Evolutionary conservation across 164 flowering plant genomes (phyloP), one percentile per base, ranked within the genome.

Genomic region (Akebia trifoliata): DNA sequence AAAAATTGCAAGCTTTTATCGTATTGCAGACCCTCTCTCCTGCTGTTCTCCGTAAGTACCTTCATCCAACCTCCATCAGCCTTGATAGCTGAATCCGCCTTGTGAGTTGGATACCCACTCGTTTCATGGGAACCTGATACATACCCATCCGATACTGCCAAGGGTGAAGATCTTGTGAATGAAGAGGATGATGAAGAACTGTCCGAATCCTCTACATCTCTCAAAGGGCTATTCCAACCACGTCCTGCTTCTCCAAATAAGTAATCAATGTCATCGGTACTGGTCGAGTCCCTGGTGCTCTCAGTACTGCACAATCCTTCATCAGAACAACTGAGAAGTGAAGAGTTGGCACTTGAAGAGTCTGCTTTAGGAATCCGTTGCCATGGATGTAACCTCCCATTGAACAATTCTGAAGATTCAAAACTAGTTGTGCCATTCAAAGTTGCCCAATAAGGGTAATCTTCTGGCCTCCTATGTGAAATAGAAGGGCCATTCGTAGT

Each of bases 241-340:
- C 54, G 68, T 7, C 75, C 73, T 3, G 70, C 28, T 10, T 76
- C 82, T 26, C 94, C 83, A 55, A 84, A 81, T 52, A 81, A 44
- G 59, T 66, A 76, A 20, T 84, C 96, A 21, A 83, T 71, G 10
- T 92, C 98, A 30, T 85, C 95, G 2, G 77, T 70, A 67, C 96
- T 78, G 39, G 71, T 64, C 3, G 97, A 85, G 44, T 81, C 95
- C 57, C 78, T 63, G 31, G 78, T 81, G 78, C 93, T 81, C 42
- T 85, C 90, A 0, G 93, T 87, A 43, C 91, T 84, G 64, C 79
- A 82, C 4, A 97, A 87, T 25, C 82, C 82, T 72, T 81, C 88
- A 54, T 89, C 97, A 0, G 98, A 92, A 69, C 81, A 78, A 78
- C 88, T 81, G 54, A 87, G 61, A 7, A 86, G 81, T 46, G 97